A percentile compares a stretch with the other conserved stretches of the same genome.
These are phyloP conservation scores for Nissolia schottii DNA, from an alignment of 306 rosid species.

Conservation along the genomic window DNA sequence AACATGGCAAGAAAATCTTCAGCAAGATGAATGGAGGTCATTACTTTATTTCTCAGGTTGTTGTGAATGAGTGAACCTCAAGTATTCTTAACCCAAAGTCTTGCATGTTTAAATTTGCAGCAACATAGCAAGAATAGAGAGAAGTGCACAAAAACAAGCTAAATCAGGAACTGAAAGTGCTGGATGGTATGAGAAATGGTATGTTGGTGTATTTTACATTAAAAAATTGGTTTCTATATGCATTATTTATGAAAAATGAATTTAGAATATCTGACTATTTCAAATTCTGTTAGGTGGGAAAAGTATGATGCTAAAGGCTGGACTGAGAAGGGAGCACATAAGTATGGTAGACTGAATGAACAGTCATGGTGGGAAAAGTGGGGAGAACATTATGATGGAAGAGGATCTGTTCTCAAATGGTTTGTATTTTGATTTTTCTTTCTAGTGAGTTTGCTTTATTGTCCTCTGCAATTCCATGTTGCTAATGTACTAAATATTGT, in stretches of 20 bases:
- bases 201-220: slow-evolving; percentile 26
- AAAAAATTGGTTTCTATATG: neutral
- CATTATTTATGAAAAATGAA: neutral
- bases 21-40: slow-evolving; percentile 99
- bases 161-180: slow-evolving; percentile 96
- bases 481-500: neutral
- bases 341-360: slow-evolving; percentile 93
- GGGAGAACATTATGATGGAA: slow-evolving; percentile 98
- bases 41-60: slow-evolving; percentile 12
- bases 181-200: slow-evolving; percentile 99
- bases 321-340: slow-evolving; percentile 98
- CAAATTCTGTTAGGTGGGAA: slow-evolving; percentile 81
- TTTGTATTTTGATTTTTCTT: slow-evolving; percentile 29
- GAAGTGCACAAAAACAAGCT: slow-evolving; percentile 98
- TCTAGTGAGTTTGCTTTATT: neutral
- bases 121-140: slow-evolving; percentile 90
- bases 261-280: slow-evolving; percentile 3
- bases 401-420: slow-evolving; percentile 99
- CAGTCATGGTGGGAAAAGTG: slow-evolving; percentile 99
- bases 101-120: slow-evolving; percentile 44
- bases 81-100: slow-evolving; percentile 4
- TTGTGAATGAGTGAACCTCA: neutral
- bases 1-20: slow-evolving; percentile 98
- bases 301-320: slow-evolving; percentile 97
- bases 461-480: slow-evolving; percentile 16